Evolutionary conservation across 345 rosid genomes (phyloP), one percentile per base, ranked within the genome.

Genomic region (Atalantia buxifolia): DNA sequence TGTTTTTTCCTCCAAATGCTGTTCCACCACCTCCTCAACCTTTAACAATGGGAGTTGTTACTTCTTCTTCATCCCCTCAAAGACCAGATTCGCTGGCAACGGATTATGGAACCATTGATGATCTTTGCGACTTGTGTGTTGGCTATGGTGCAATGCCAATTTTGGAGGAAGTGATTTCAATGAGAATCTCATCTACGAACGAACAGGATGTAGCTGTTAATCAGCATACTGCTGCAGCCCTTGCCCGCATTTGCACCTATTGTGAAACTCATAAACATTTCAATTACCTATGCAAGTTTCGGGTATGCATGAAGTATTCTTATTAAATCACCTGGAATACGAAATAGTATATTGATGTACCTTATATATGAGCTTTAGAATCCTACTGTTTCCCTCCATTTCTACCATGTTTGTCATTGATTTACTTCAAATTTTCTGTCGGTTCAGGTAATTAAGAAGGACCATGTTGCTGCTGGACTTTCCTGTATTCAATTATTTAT

Each of bases 21-120:
- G 85, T 91, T 85, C 97, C 98, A 45, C 81, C 92, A 45, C 84
- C 95, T 70, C 82, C 94, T 87, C 98, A 90, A 85, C 85, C 93
- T 70, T 90, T 88, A 53, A 70, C 84, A 16, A 78, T 82, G 83
- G 91, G 93, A 22, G 79, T 66, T 62, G 95, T 75, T 40, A 81
- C 90, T 79, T 89, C 95, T 35, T 85, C 99, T 72, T 90, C 91
- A 38, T 90, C 96, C 53, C 97, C 98, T 70, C 99, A 95, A 83
- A 91, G 99, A 83, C 85, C 86, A 38, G 99, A 95, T 87, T 94
- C 96, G 69, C 85, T 92, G 85, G 91, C 92, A 69, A 92, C 96
- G 79, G 99, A 95, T 72, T 92, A 91, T 87, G 99, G 99, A 67
- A 95, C 94, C 74, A 78, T 93, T 80, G 99, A 95, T 82, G 94